Percentiles rank a stretch among this genome's conserved stretches.
phyloP scores from a whole-genome alignment of 2,329 filamentous ascomycete genomes.

The Endocalyx cinctus region DNA sequence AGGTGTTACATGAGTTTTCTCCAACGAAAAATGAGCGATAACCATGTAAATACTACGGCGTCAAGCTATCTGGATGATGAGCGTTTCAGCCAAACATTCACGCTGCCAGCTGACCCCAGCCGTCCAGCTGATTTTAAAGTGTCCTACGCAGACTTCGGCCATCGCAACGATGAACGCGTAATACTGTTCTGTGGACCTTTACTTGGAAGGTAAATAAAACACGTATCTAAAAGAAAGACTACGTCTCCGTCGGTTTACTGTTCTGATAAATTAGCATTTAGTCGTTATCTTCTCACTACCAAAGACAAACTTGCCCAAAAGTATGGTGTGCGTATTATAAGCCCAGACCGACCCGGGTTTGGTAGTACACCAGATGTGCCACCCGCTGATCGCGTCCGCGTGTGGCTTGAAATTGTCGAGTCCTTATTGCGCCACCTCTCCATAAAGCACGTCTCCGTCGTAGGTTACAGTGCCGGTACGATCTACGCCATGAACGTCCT shows the following conservation, averaged over 20 bases:
- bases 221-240: neutral
- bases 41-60: neutral
- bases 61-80: conserved; percentile 11
- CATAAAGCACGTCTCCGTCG: conserved; percentile 21
- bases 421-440: conserved; percentile 29
- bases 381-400: conserved; percentile 13
- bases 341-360: conserved; percentile 30
- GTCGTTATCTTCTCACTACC: conserved; percentile 25
- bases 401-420: conserved; percentile 26
- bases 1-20: too few species aligned
- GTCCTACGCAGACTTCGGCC: conserved; percentile 16
- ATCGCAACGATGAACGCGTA: conserved; percentile 13
- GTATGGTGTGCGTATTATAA: conserved; percentile 28
- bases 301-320: conserved; percentile 28
- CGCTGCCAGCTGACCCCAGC: conserved; percentile 5
- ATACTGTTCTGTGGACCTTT: conserved; percentile 15
- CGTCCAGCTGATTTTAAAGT: conserved; percentile 10
- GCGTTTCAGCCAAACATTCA: conserved; percentile 14
- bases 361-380: conserved; percentile 27
- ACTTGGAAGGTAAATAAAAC: conserved; percentile 10
- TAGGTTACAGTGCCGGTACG: conserved; percentile 16
- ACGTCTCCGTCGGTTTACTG: neutral
- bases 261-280: conserved; percentile 3
- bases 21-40: neutral
- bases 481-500: conserved; percentile 19